Conservation (phyloP, 2,329 filamentous ascomycete genomes). For the Aspergillus sp. region DNA sequence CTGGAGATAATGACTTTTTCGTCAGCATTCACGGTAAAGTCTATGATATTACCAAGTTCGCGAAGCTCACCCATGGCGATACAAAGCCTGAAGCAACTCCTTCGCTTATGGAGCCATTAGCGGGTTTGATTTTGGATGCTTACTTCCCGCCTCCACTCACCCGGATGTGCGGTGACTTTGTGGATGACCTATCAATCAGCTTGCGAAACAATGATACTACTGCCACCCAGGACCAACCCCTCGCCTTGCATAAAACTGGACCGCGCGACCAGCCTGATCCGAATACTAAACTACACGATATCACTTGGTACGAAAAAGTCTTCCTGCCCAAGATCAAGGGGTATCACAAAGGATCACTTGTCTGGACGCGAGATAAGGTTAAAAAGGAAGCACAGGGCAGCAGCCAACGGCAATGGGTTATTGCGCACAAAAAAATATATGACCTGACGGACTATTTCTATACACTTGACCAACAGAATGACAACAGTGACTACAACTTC, state of each 20-base stretch:
- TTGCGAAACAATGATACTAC: conserved; percentile 62
- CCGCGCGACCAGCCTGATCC: conserved; percentile 54
- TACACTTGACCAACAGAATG: conserved; percentile 62
- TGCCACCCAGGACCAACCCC: conserved; percentile 53
- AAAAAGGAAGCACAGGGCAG: conserved; percentile 64
- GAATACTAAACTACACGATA: conserved; percentile 58
- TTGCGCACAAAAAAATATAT: conserved; percentile 73
- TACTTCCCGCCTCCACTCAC: conserved; percentile 82
- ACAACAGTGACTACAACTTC: conserved; percentile 64
- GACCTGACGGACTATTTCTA: conserved; percentile 92
- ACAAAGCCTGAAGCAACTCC: conserved; percentile 59
- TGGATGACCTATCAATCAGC: conserved; percentile 54
- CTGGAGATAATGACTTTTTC: conserved; percentile 74
- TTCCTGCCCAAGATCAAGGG: conserved; percentile 81
- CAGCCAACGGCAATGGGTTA: conserved; percentile 73
- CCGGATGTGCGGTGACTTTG: conserved; percentile 72
- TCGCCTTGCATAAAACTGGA: conserved; percentile 72
- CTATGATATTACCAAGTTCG: conserved; percentile 91
- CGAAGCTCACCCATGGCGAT: conserved; percentile 80
- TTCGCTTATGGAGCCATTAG: conserved; percentile 72
- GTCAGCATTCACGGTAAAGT: conserved; percentile 85
- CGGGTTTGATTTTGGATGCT: conserved; percentile 74
- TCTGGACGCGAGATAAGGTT: conserved; percentile 64
- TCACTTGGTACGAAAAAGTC: conserved; percentile 72
- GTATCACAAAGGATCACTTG: conserved; percentile 84